A percentile compares a stretch with the other conserved stretches of the same genome.
phyloP scores from a whole-genome alignment of 306 rosid genomes.

The Vigna nakashimae region DNA sequence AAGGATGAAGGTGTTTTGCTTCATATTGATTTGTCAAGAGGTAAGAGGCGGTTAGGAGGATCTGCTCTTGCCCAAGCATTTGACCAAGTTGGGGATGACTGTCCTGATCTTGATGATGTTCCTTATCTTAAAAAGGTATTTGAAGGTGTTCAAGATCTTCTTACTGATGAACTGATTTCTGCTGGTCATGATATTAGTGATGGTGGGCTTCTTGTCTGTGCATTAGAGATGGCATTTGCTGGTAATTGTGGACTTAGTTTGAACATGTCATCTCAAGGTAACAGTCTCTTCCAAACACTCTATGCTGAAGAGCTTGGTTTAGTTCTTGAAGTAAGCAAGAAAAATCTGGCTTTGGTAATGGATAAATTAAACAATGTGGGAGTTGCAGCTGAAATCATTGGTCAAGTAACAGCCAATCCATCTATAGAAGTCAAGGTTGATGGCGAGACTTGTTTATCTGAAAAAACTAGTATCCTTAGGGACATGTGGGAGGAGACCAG shows the following conservation, averaged over 20 bases:
- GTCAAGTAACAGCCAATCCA: conserved; percentile 65
- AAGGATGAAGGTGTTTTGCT: conserved; percentile 80
- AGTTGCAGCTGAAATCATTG: conserved; percentile 65
- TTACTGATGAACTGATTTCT: conserved; percentile 71
- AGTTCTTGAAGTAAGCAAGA: conserved; percentile 76
- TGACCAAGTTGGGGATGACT: conserved; percentile 80
- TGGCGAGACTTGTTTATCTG: conserved; percentile 65
- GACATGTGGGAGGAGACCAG: conserved; percentile 92
- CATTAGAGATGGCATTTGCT: conserved; percentile 95
- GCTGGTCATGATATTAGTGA: conserved; percentile 97
- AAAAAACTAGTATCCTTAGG: conserved; percentile 64
- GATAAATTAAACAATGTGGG: conserved; percentile 57
- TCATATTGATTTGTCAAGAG: conserved; percentile 80
- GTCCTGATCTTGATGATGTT: conserved; percentile 87
- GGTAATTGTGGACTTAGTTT: conserved; percentile 75
- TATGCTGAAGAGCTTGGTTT: conserved; percentile 91
- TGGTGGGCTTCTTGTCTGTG: conserved; percentile 83
- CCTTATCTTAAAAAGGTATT: conserved; percentile 78
- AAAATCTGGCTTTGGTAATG: conserved; percentile 58
- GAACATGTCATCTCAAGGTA: conserved; percentile 65
- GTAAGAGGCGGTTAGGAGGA: conserved; percentile 84
- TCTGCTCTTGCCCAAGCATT: conserved; percentile 91
- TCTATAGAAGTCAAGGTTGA: conserved; percentile 67
- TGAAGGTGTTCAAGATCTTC: conserved; percentile 82
- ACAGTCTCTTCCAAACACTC: conserved; percentile 71